phyloP scores from a whole-genome alignment of 106 monocot species.

The Chionographis japonica region DNA sequence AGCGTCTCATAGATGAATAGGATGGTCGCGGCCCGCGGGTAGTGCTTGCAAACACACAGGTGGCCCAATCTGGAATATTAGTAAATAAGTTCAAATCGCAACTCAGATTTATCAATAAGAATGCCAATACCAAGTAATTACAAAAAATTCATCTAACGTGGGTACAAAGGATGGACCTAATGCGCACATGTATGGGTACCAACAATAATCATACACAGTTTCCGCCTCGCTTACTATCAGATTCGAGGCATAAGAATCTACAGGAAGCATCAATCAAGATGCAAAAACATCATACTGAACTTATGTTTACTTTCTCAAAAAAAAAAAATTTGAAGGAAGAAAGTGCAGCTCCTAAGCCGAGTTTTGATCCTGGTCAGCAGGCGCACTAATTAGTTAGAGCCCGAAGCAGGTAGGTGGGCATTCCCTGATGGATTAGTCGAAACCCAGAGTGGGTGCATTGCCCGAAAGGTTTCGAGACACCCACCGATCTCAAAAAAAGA shows the following conservation, averaged over 20 bases:
- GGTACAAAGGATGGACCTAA: conserved; percentile 26
- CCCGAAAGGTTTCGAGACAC: too few relatives aligned
- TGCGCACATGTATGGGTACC: conserved; percentile 88
- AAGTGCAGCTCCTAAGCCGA: too few relatives aligned
- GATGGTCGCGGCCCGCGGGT: conserved; percentile 83
- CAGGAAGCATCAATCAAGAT: not conserved
- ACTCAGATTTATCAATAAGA: not conserved
- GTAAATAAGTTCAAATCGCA: not conserved
- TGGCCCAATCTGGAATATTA: conserved; percentile 50
- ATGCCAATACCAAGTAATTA: too few relatives aligned
- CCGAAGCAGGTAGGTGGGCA: too few relatives aligned
- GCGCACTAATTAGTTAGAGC: too few relatives aligned
- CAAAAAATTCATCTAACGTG: too few relatives aligned
- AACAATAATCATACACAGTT: conserved; percentile 86
- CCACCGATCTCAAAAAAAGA: too few relatives aligned
- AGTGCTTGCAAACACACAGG: conserved; percentile 79
- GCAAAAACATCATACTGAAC: not conserved
- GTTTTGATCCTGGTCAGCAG: too few relatives aligned
- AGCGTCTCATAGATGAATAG: conserved; percentile 93
- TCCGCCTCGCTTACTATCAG: conserved; percentile 72
- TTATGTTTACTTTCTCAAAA: not conserved
- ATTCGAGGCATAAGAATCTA: conserved; percentile 64
- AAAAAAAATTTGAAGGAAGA: not conserved
- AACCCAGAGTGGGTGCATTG: too few relatives aligned
- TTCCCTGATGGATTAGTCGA: too few relatives aligned